Conservation (phyloP, 139 green algal genomes). For the Astrephomene gubernaculifera region DNA sequence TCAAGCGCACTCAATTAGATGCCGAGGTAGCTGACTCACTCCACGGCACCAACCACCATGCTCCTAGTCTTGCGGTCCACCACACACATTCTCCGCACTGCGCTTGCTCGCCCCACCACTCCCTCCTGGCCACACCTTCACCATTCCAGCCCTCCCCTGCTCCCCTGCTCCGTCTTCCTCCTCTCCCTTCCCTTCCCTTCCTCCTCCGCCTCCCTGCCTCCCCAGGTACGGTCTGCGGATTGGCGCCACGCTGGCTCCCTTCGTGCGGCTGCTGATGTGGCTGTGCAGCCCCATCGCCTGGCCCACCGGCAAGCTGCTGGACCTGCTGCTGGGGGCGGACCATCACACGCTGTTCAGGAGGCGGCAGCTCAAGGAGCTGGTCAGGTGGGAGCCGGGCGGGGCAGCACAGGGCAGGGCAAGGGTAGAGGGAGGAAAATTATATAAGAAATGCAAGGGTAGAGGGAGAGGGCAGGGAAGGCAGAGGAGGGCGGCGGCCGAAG, state of each 20-base stretch:
- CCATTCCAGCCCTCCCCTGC: not conserved
- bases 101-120: no score
- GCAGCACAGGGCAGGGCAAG: not conserved
- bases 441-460: no score
- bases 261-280: conserved; percentile 74
- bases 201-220: not conserved
- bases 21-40: no score
- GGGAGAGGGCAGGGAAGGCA: not conserved
- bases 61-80: no score
- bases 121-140: not conserved
- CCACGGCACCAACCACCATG: no score
- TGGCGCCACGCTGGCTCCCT: conserved; percentile 70
- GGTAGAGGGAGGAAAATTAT: not conserved
- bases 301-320: conserved; percentile 79
- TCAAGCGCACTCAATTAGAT: no score
- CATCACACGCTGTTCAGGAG: conserved; percentile 57
- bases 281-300: conserved; percentile 65
- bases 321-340: conserved; percentile 76
- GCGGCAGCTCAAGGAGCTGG: conserved; percentile 84
- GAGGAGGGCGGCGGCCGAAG: not conserved
- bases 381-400: conserved; percentile 67
- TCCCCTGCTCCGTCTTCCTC: not conserved
- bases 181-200: no score
- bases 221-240: conserved; percentile 83
- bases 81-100: no score